These are phyloP conservation scores for Salvia miltiorrhiza DNA, from an alignment of 257 asterid genomes.

Conservation along the genomic window DNA sequence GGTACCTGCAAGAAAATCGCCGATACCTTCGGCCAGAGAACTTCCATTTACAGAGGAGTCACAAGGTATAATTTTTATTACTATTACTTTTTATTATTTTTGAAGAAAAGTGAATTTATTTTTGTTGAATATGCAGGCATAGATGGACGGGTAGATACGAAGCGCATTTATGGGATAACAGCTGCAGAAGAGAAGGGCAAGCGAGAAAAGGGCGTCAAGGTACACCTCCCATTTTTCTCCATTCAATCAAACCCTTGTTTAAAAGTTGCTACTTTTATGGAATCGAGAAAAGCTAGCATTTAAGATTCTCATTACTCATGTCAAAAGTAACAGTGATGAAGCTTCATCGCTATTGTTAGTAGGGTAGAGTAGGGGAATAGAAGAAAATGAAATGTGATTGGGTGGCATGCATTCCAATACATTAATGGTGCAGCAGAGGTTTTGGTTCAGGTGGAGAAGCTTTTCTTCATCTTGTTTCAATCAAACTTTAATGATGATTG, in stretches of 20 bases:
- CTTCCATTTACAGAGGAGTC: constrained; percentile 94
- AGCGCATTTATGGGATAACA: constrained; percentile 99
- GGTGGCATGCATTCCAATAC: constrained; percentile 20
- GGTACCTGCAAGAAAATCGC: constrained; percentile 61
- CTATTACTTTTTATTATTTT: neutral
- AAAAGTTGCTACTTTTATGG: constrained; percentile 15
- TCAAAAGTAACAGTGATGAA: neutral
- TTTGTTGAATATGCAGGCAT: constrained; percentile 54
- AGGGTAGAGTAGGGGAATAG: neutral
- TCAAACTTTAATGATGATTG: constrained; percentile 54
- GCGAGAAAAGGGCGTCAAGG: constrained; percentile 99
- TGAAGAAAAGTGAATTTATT: neutral
- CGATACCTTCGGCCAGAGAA: constrained; percentile 91
- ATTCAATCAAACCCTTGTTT: neutral
- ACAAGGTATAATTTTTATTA: constrained; percentile 50
- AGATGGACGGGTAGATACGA: constrained; percentile 99
- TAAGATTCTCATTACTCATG: neutral
- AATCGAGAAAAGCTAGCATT: neutral
- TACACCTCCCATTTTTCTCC: constrained; percentile 25
- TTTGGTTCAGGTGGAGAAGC: neutral
- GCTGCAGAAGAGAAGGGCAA: constrained; percentile 98
- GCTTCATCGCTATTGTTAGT: too few species aligned
- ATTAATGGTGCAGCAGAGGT: constrained; percentile 27
- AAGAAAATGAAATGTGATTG: constrained; percentile 15
- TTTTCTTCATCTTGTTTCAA: neutral